These are phyloP conservation scores for Penicillium daleae DNA, from an alignment of 495 filamentous ascomycete genomes.

Conservation along the genomic window DNA sequence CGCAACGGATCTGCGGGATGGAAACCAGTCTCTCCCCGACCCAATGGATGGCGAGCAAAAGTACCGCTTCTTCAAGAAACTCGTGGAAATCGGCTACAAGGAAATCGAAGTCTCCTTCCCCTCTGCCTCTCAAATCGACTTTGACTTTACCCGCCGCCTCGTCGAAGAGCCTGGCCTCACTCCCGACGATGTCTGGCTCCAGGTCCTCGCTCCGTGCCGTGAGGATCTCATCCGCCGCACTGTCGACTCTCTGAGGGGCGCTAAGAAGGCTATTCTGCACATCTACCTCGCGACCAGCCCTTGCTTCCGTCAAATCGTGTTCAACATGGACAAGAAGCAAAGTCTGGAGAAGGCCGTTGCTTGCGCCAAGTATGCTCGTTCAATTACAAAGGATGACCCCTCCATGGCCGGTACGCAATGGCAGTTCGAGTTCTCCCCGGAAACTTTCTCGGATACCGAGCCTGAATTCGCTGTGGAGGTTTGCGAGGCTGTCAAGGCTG, in stretches of 20 bases:
- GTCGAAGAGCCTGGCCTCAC: conserved; percentile 85
- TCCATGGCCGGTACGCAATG: conserved; percentile 73
- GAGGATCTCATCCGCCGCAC: conserved; percentile 91
- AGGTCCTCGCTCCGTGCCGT: conserved; percentile 91
- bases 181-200: conserved; percentile 93
- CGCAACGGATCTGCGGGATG: conserved; percentile 82
- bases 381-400: conserved; percentile 94
- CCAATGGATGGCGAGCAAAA: conserved; percentile 96
- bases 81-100: conserved; percentile 92
- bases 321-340: conserved; percentile 82
- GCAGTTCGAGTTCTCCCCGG: conserved; percentile 95
- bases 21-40: conserved; percentile 85
- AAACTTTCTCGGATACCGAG: conserved; percentile 92
- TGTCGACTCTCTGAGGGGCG: conserved; percentile 84
- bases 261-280: conserved; percentile 96
- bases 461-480: conserved; percentile 82
- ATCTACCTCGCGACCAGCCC: conserved; percentile 95
- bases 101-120: conserved; percentile 98
- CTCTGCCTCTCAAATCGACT: conserved; percentile 90
- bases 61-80: conserved; percentile 92
- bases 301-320: conserved; percentile 89
- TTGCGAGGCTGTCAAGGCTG: conserved; percentile 94
- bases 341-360: conserved; percentile 81
- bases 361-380: conserved; percentile 84
- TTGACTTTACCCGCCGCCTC: conserved; percentile 88